Conservation (phyloP, 1,284 basidiomycete genomes). For the Ganoderma resinaceum region DNA sequence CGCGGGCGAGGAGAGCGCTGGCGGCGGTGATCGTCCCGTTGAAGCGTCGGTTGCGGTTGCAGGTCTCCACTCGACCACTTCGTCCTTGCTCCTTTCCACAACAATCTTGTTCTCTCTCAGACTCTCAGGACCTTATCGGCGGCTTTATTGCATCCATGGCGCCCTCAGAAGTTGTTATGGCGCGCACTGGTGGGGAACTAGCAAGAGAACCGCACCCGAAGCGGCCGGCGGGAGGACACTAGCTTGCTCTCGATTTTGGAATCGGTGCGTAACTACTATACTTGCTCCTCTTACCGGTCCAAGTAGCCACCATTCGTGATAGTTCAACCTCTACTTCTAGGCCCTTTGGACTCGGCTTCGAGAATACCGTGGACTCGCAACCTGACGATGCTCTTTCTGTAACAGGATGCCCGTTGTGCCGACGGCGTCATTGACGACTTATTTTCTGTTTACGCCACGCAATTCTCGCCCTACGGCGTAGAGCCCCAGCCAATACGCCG, state of each 20-base stretch:
- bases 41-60: background rate
- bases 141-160: background rate
- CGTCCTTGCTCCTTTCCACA: background rate
- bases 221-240: too few species aligned
- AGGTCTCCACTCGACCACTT: conserved; percentile 1
- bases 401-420: too few species aligned
- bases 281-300: background rate
- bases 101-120: background rate
- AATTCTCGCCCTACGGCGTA: background rate
- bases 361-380: too few species aligned
- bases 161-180: background rate
- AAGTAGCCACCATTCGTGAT: background rate
- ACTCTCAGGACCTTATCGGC: background rate
- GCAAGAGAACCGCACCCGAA: too few species aligned
- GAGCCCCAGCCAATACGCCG: background rate
- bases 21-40: background rate
- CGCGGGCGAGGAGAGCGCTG: background rate
- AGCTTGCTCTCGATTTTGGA: background rate
- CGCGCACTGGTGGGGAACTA: background rate
- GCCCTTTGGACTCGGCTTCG: background rate
- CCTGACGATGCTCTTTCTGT: background rate
- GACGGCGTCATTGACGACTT: too few species aligned
- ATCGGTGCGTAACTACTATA: background rate
- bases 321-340: background rate
- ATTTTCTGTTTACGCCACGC: background rate